Evolutionary conservation across 1,284 basidiomycete species (phyloP).

Genomic region (Ganoderma resinaceum): DNA sequence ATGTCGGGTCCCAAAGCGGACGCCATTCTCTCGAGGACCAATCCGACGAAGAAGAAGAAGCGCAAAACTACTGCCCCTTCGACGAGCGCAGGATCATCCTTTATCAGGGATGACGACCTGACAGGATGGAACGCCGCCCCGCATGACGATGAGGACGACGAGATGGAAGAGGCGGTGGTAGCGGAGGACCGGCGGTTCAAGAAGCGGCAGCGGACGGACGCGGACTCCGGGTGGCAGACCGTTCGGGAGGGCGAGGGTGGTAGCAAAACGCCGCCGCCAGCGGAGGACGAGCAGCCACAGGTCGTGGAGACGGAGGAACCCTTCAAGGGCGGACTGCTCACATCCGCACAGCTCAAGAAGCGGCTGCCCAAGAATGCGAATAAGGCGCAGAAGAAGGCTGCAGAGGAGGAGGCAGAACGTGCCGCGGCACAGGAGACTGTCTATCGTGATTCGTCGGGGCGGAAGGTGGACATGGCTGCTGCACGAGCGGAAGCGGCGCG

Average conservation of each 20-base stretch:
- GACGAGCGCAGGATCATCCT: slow-evolving; percentile 41
- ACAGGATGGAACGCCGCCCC: slow-evolving; percentile 61
- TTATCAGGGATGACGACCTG: slow-evolving; percentile 72
- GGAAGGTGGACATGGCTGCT: slow-evolving; percentile 88
- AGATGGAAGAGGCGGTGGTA: slow-evolving; percentile 64
- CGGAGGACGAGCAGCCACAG: slow-evolving; percentile 73
- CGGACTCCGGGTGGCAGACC: slow-evolving; percentile 65
- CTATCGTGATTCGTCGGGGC: slow-evolving; percentile 90
- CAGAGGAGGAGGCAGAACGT: slow-evolving; percentile 56
- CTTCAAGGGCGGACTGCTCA: slow-evolving; percentile 81
- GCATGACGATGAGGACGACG: slow-evolving; percentile 60
- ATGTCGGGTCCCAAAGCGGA: slow-evolving; percentile 98
- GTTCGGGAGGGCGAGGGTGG: slow-evolving; percentile 54
- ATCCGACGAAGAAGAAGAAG: slow-evolving; percentile 82
- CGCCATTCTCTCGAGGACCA: slow-evolving; percentile 80
- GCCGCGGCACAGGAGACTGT: slow-evolving; percentile 86
- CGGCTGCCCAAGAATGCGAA: slow-evolving; percentile 46
- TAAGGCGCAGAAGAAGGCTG: slow-evolving; percentile 44
- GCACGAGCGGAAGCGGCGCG: slow-evolving; percentile 84
- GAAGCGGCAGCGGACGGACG: slow-evolving; percentile 62
- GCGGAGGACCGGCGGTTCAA: slow-evolving; percentile 79
- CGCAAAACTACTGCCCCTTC: slow-evolving; percentile 56
- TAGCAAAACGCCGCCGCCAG: slow-evolving; percentile 58
- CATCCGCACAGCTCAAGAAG: slow-evolving; percentile 68
- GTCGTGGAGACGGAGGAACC: slow-evolving; percentile 56